Evolutionary conservation across 345 rosid species (phyloP).

Genomic region (Linum trigynum): DNA sequence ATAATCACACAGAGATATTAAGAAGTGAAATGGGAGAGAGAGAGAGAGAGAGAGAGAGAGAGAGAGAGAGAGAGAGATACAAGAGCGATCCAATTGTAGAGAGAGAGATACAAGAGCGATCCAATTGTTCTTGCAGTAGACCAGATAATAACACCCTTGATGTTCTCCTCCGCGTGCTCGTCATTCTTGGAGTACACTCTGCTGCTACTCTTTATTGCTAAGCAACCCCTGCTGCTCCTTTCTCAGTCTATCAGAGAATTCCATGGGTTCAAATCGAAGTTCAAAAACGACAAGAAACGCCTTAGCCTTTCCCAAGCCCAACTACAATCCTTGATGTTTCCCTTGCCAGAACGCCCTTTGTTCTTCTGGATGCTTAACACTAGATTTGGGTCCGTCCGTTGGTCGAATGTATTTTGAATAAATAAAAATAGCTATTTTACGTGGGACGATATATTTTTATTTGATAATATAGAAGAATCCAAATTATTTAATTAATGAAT

Average conservation of each 20-base stretch:
- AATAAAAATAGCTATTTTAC: too few relatives aligned
- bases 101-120: background rate
- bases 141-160: background rate
- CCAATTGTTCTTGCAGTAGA: constrained; percentile 6
- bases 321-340: too few relatives aligned
- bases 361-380: background rate
- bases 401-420: too few relatives aligned
- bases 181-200: background rate
- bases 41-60: too few relatives aligned
- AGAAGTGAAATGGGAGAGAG: too few relatives aligned
- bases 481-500: too few relatives aligned
- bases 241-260: background rate
- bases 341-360: background rate
- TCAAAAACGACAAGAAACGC: background rate
- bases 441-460: too few relatives aligned
- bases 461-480: too few relatives aligned
- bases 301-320: background rate
- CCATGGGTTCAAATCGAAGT: background rate
- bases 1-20: too few relatives aligned
- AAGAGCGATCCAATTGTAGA: background rate
- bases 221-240: background rate
- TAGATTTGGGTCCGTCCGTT: too few relatives aligned
- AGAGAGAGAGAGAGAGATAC: background rate
- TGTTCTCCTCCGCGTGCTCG: constrained; percentile 1
- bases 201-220: background rate